These are phyloP conservation scores for Coix lacrymajobi DNA, from an alignment of 176 grass and related monocot species.

Conservation along the genomic window DNA sequence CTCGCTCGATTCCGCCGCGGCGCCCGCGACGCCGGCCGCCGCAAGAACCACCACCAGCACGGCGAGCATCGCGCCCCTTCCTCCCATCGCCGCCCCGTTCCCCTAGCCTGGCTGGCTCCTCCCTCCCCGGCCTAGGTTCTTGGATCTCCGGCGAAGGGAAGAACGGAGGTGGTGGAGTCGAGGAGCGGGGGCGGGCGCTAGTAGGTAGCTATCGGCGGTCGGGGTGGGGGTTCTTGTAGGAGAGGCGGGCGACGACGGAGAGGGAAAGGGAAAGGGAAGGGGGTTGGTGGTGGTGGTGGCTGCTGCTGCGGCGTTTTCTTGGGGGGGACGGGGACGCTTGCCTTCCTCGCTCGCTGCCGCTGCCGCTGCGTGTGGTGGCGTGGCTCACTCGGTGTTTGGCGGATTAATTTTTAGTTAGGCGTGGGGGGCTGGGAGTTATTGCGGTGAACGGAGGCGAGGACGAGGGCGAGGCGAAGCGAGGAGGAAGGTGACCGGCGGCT, in stretches of 20 bases:
- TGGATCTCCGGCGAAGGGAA: neutral
- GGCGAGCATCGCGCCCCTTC: neutral
- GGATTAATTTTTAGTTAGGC: conserved; percentile 30
- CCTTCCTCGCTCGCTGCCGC: neutral
- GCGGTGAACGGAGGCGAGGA: neutral
- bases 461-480: neutral
- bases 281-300: conserved; percentile 14
- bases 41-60: neutral
- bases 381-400: conserved; percentile 28
- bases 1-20: neutral
- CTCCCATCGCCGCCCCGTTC: neutral
- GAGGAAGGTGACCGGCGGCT: neutral
- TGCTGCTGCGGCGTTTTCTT: conserved; percentile 10
- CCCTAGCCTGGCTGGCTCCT: neutral
- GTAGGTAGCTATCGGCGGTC: conserved; percentile 6
- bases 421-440: conserved; percentile 4
- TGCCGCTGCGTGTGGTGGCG: conserved; percentile 11
- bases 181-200: neutral
- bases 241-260: neutral
- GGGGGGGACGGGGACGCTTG: too few relatives aligned
- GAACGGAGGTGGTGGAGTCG: neutral
- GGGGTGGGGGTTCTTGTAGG: conserved; percentile 33
- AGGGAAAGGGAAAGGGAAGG: neutral
- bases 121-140: neutral
- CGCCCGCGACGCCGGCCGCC: neutral